Evolutionary conservation across 148 eudicot species (phyloP).

Genomic region (Dianthus caryophyllus): DNA sequence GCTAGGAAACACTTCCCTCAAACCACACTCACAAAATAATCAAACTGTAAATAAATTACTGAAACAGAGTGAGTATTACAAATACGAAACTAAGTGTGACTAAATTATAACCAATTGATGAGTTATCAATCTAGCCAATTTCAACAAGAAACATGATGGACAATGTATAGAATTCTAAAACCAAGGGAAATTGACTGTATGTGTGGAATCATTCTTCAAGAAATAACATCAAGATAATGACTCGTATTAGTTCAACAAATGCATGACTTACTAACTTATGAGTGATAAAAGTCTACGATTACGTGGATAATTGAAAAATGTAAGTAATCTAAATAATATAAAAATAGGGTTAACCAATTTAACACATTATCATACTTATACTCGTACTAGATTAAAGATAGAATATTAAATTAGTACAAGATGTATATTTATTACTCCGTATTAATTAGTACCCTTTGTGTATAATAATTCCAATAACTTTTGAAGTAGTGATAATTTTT

Average conservation of each 20-base stretch:
- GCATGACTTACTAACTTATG: background rate
- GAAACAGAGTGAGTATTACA: too few species aligned
- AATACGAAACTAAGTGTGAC: background rate
- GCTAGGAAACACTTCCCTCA: too few species aligned
- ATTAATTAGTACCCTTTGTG: too few species aligned
- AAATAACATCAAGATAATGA: conserved; percentile 13
- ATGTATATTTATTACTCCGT: too few species aligned
- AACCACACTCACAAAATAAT: too few species aligned
- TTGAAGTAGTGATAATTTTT: too few species aligned
- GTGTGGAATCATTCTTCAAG: conserved; percentile 15
- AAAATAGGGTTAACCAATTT: background rate
- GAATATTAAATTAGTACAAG: too few species aligned
- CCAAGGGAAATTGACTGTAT: conserved; percentile 8
- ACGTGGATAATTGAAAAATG: background rate
- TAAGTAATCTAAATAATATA: background rate
- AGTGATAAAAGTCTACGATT: background rate
- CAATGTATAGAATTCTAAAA: conserved; percentile 7
- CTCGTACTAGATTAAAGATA: too few species aligned
- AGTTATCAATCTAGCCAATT: background rate
- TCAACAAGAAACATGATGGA: background rate
- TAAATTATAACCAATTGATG: background rate
- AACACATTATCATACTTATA: too few species aligned
- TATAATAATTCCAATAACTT: too few species aligned
- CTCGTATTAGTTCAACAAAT: conserved; percentile 6
- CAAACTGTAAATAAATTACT: too few species aligned